Evolutionary conservation across 2,329 filamentous ascomycete species (phyloP).

Genomic region (Verticillium klebahnii): DNA sequence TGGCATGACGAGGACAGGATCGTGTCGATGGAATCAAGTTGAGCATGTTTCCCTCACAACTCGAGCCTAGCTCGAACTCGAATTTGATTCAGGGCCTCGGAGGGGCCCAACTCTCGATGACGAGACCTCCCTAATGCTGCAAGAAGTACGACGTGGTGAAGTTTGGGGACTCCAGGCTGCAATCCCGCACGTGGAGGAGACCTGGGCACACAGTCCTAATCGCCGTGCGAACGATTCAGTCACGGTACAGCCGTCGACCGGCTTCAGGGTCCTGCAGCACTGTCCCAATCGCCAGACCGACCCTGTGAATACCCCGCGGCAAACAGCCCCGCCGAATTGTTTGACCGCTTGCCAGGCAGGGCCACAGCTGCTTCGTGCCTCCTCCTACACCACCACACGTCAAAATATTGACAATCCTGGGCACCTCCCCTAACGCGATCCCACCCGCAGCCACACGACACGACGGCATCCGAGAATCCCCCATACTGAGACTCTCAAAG

Average conservation of each 20-base stretch:
- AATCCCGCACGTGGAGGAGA: too few species aligned
- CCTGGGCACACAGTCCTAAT: not conserved
- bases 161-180: too few species aligned
- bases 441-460: not conserved
- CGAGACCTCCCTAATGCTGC: too few species aligned
- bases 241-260: not conserved
- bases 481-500: not conserved
- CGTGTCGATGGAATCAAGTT: too few species aligned
- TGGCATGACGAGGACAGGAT: too few species aligned
- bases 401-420: not conserved
- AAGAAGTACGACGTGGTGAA: too few species aligned
- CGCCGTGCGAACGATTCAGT: not conserved
- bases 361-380: not conserved
- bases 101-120: too few species aligned
- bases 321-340: not conserved
- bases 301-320: not conserved
- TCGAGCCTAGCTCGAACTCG: too few species aligned
- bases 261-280: not conserved
- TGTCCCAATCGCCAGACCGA: not conserved
- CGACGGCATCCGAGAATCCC: not conserved
- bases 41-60: too few species aligned
- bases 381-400: not conserved
- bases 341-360: not conserved
- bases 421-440: not conserved
- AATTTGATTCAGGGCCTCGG: too few species aligned